phyloP scores from a whole-genome alignment of 139 green algal species.

The Picochlorum sp. region DNA sequence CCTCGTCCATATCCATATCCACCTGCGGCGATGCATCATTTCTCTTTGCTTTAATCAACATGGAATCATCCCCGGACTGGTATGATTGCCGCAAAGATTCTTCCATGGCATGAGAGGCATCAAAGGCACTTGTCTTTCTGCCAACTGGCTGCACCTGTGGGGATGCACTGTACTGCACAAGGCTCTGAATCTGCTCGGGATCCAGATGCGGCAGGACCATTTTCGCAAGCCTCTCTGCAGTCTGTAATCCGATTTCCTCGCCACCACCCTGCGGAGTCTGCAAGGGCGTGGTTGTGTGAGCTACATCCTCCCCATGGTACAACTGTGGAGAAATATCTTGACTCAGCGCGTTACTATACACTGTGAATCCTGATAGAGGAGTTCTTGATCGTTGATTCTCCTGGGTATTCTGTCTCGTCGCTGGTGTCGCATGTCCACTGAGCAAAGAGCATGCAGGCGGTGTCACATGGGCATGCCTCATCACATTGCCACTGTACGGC shows the following conservation, averaged over 20 bases:
- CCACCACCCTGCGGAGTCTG: no score
- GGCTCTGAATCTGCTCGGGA: not conserved
- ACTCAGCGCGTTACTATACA: slow-evolving; percentile 26
- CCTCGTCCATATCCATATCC: not conserved
- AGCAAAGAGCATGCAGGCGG: not conserved
- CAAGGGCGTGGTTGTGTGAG: no score
- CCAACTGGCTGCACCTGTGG: not conserved
- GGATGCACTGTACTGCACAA: not conserved
- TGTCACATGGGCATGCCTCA: not conserved
- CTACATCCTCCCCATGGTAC: not conserved
- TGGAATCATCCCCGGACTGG: no score
- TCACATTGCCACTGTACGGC: not conserved
- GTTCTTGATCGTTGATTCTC: not conserved
- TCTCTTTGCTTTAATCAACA: not conserved
- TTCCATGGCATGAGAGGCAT: no score
- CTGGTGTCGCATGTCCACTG: not conserved
- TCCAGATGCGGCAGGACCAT: not conserved
- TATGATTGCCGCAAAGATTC: no score
- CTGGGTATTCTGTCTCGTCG: not conserved
- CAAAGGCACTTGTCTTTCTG: not conserved
- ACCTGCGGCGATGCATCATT: not conserved
- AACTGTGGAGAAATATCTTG: slow-evolving; percentile 1
- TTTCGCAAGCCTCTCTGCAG: not conserved
- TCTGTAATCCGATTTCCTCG: not conserved
- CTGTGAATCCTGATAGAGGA: slow-evolving; percentile 28